A percentile compares a stretch with the other conserved stretches of the same genome.
phyloP scores from a whole-genome alignment of 2,329 filamentous ascomycete species.

The Fusarium aywerte region DNA sequence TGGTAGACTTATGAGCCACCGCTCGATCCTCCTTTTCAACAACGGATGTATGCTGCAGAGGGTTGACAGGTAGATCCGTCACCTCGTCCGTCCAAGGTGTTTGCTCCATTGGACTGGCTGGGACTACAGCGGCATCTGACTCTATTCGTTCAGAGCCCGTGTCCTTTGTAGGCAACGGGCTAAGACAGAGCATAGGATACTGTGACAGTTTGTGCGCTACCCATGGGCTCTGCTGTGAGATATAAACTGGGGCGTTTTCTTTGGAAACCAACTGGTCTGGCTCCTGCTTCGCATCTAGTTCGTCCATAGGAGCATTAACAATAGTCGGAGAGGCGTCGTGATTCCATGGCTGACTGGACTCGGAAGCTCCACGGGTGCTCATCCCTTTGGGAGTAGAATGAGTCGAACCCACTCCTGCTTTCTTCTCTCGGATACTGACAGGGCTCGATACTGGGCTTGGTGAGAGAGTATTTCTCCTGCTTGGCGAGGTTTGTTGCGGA shows the following conservation, averaged over 20 bases:
- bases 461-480: background rate
- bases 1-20: background rate
- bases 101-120: conserved; percentile 25
- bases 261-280: background rate
- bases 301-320: background rate
- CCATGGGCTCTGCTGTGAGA: conserved; percentile 47
- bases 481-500: background rate
- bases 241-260: conserved; percentile 13
- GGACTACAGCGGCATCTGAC: background rate
- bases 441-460: background rate
- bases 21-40: background rate
- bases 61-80: background rate
- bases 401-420: background rate
- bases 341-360: background rate
- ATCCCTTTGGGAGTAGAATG: background rate
- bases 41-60: background rate
- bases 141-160: background rate
- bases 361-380: background rate
- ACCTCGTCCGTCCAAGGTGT: conserved; percentile 38
- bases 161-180: background rate
- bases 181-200: conserved; percentile 18
- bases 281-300: background rate
- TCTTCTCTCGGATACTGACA: background rate
- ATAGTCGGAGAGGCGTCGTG: background rate
- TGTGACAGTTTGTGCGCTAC: conserved; percentile 37